Base-by-base conservation (phyloP, 441 rosid genomes). In the Erysimum pusillum region DNA sequence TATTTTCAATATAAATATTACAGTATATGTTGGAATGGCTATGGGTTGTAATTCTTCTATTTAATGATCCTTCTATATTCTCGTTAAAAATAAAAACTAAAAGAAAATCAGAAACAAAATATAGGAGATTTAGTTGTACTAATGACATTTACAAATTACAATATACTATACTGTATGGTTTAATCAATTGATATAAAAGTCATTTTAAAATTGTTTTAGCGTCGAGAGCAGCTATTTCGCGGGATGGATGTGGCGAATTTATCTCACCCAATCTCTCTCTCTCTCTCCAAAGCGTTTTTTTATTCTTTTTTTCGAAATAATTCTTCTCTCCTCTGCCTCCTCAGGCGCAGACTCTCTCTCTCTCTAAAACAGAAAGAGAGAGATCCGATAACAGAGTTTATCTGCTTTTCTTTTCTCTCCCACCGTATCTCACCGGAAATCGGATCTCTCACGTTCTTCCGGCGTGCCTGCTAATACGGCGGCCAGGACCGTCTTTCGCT, bases 171-270 rank as follows among this genome's bases (percentile, higher is more conserved):
- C 31, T 28, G 28, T 25, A 28, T 28, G 31, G 31, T 28, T 28
- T 28, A 28, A 28, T 28, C 31, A 28, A 28, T 28, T 28, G 31
- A 28, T 0, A 7, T 35, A 35, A 6, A 6, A 6, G 9, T 35
- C 7, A 13, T 66, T 64, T 64, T 67, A 77, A 77, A 65, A 14
- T 15, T 35, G 36, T 25, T 42, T 49, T 32, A 61, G 46, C 2
- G 38, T 11, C 0, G 13, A 39, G 71, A 46, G 32, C 71, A 71
- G 58, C 39, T 58, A 71, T 71, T 65, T 65, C 73, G 80, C 76
- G 72, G 80, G 73, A 64, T 17, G 80, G 73, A 64, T 17, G 48
- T 42, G n/a, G 44, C 71, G 68, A 39, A 32, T 71, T 22, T 6
- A 38, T 64, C 54, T 56, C 65, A 48, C 74, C 38, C 60, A 46